Percentiles rank a stretch among this genome's conserved stretches.
Evolutionary conservation across 805 yeast genomes (phyloP).

Genomic region (Wickerhamiella qilinensis): DNA sequence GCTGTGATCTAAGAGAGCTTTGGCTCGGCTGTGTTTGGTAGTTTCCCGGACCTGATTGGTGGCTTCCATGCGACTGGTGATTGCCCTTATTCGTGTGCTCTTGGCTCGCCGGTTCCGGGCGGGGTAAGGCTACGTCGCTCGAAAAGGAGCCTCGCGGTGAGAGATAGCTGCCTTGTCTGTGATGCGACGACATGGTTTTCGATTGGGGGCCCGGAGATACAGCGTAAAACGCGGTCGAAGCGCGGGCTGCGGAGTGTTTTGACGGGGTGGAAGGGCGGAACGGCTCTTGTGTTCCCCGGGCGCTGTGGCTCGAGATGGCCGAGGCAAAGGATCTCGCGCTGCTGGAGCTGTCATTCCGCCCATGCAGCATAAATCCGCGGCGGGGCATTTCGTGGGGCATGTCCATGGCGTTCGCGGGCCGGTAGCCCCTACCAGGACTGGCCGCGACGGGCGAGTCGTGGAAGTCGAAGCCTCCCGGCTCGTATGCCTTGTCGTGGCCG

Average conservation of each 20-base stretch:
- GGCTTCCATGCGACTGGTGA: no score
- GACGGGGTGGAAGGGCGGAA: not conserved
- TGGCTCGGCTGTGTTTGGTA: no score
- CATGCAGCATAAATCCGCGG: not conserved
- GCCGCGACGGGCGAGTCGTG: not conserved
- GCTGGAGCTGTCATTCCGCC: not conserved
- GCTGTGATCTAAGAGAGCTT: no score
- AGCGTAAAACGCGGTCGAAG: not conserved
- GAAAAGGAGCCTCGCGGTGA: not conserved
- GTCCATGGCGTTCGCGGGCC: not conserved
- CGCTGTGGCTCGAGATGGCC: not conserved
- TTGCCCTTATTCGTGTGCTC: no score
- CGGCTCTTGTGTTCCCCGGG: not conserved
- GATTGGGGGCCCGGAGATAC: not conserved
- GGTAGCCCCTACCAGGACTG: not conserved
- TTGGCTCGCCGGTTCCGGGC: no score
- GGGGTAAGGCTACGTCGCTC: no score
- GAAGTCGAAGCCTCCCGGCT: not conserved
- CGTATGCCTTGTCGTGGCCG: slow-evolving; percentile 3
- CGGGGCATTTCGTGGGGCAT: not conserved
- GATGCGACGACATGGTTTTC: not conserved
- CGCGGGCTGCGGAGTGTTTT: not conserved
- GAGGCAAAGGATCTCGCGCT: not conserved
- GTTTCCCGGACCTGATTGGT: no score
- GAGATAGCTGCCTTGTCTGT: not conserved